Evolutionary conservation across 1,284 basidiomycete species (phyloP), one percentile per base, ranked within the genome.

Genomic region (Papiliotrema laurentii): DNA sequence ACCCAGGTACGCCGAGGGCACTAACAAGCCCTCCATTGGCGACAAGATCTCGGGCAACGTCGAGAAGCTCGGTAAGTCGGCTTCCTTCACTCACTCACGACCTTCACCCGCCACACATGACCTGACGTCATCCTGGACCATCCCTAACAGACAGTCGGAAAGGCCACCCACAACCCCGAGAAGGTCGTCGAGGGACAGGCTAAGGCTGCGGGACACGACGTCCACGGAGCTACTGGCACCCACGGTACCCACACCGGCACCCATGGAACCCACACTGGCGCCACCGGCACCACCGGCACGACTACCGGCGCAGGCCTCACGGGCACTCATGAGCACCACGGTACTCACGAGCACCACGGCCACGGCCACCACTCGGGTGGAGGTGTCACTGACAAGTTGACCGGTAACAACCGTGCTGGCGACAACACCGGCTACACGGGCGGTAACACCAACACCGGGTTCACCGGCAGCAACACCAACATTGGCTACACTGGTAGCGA

Each of bases 181-280:
- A 63, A 63, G 46, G 55, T 60, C 36, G 51, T 47, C 25, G 54
- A 62, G 41, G 60, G 60, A 5, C 39, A 60, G 35, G 52, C 58
- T 28, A 58, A 60, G 58, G 52, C 51, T 33, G 24, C 49, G 25
- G 58, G 58, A 24, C 27, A 51, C 5, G 47, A 36, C 27, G 18
- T 50, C 21, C 43, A 53, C n/a, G 35, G 19, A 16, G 16, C 13
- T n/a, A 5, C 21, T 21, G 41, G 10, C 24, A 18, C 33, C 22
- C 33, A 43, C 18, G 27, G 18, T 19, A n/a, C 18, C 34, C 31
- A 36, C 26, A 42, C 22, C 26, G 18, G n/a, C 26, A 45, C 50
- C 11, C 41, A 36, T 39, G 50, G 43, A 18, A 16, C 11, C 24
- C 25, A 36, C 30, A 43, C 46, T 27, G 43, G 38, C 34, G 39